Evolutionary conservation across 1,284 basidiomycete genomes (phyloP), one percentile per base, ranked within the genome.

Genomic region (Cryptococcus wingfieldii): DNA sequence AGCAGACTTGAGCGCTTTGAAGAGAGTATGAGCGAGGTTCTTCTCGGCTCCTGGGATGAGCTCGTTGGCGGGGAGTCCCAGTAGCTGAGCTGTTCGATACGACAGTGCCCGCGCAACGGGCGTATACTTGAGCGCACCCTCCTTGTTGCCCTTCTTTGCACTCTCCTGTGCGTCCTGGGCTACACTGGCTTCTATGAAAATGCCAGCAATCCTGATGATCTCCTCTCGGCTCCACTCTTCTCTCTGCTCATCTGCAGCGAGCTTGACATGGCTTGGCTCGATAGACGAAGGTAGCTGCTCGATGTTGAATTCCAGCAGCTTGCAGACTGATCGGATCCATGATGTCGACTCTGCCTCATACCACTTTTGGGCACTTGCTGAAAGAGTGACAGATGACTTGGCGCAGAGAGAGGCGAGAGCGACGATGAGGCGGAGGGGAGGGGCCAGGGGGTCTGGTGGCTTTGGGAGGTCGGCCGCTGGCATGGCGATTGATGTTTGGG

Each of bases 1-100:
- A 8, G 67, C 61, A 12, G 63, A 62, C 47, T 67, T 63, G 47
- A 80, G 66, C 13, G 78, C 72, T 2, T 72, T 64, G 62, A 76
- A 80, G 16, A 81, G 71, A 8, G 74, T 74, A 16, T 62, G 60
- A 2, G 75, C 67, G 14, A 79, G 64, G 7, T 66, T 59, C 19
- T 65, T 64, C 60, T 80, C 79, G 19, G 76, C 75, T 19, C 64
- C 61, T 2, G 71, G 68, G 7, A 77, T 52, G 4, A 76, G 67
- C 2, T 60, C 51, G 5, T 57, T 53, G 1, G 66, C 55, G 0
- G 69, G 60, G 38, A 80, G 66, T 7, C 67, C 71, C 13, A 80
- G 68, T 1, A 76, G 50, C 9, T 61, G 41, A 14, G 77, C 64
- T 0, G 78, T 70, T 4, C 64, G 58, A 44, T 76, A 67, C 7